Percentiles rank a stretch among this genome's conserved stretches.
Conservation (phyloP, 768 basidiomycete genomes). For the Macrolepiota albuminosa region DNA sequence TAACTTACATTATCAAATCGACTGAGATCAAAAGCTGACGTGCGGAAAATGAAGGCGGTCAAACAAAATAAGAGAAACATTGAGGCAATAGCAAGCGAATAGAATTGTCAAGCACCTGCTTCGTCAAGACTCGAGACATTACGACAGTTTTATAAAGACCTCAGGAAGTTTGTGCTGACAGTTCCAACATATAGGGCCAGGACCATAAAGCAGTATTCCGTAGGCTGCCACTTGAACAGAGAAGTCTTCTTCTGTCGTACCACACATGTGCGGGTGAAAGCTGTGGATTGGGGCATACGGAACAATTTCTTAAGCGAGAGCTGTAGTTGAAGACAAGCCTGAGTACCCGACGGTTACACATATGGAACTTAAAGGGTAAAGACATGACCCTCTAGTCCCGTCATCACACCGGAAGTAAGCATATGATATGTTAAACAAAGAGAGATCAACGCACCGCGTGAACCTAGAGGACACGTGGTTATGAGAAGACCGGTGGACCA, state of each 20-base stretch:
- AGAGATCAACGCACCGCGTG: constrained; percentile 13
- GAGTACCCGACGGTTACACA: neutral
- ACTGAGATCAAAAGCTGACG: constrained; percentile 46
- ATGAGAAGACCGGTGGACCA: neutral
- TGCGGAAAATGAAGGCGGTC: constrained; percentile 8
- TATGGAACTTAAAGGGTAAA: neutral
- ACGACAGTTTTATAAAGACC: neutral
- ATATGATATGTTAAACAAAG: constrained; percentile 3
- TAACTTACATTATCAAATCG: constrained; percentile 57
- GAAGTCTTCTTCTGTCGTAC: neutral
- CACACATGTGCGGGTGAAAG: constrained; percentile 2
- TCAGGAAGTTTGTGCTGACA: neutral
- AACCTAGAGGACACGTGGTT: constrained; percentile 5
- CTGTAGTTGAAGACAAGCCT: neutral
- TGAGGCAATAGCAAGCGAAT: neutral
- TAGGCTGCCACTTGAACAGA: neutral
- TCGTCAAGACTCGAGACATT: neutral
- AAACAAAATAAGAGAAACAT: constrained; percentile 14
- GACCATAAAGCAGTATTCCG: neutral
- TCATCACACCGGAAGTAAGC: constrained; percentile 4
- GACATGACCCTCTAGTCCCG: neutral
- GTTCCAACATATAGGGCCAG: neutral
- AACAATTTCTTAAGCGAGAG: neutral
- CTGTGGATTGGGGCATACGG: constrained; percentile 1
- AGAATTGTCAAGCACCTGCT: neutral